A percentile compares a stretch with the other conserved stretches of the same genome.
Conservation (phyloP, 192 early-diverging fungal genomes). For the Lunasporangiospora selenospora region DNA sequence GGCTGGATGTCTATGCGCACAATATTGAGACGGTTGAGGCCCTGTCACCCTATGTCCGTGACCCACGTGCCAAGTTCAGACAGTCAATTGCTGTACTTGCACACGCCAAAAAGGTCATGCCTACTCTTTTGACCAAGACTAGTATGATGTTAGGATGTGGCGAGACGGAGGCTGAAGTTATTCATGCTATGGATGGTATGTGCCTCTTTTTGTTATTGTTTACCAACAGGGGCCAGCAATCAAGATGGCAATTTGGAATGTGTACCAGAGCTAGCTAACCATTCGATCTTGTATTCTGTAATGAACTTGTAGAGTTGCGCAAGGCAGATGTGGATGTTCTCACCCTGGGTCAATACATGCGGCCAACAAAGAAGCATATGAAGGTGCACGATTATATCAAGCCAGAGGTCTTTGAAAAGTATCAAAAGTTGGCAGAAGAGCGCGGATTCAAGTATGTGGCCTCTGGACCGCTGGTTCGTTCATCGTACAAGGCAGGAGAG, state of each 20-base stretch:
- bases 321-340: constrained; percentile 89
- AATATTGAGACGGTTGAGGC: constrained; percentile 97
- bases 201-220: constrained; percentile 8
- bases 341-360: constrained; percentile 99
- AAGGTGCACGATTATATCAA: constrained; percentile 95
- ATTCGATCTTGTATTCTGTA: neutral
- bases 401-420: constrained; percentile 91
- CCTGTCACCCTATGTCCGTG: constrained; percentile 89
- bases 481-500: constrained; percentile 97
- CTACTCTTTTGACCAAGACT: constrained; percentile 91
- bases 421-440: constrained; percentile 76
- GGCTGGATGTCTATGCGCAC: constrained; percentile 98
- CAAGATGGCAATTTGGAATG: too few species aligned
- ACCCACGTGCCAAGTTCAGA: constrained; percentile 89
- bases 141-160: constrained; percentile 98
- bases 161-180: constrained; percentile 93
- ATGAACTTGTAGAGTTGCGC: constrained; percentile 66
- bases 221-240: too few species aligned
- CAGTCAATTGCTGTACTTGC: constrained; percentile 91
- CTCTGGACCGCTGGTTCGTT: constrained; percentile 91
- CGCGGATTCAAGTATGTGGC: constrained; percentile 98
- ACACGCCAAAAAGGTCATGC: constrained; percentile 83
- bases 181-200: constrained; percentile 82
- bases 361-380: constrained; percentile 99
- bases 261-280: too few species aligned